These are phyloP conservation scores for Tetramitus jugosus DNA, from an alignment of 208 protist genomes.

Conservation along the genomic window DNA sequence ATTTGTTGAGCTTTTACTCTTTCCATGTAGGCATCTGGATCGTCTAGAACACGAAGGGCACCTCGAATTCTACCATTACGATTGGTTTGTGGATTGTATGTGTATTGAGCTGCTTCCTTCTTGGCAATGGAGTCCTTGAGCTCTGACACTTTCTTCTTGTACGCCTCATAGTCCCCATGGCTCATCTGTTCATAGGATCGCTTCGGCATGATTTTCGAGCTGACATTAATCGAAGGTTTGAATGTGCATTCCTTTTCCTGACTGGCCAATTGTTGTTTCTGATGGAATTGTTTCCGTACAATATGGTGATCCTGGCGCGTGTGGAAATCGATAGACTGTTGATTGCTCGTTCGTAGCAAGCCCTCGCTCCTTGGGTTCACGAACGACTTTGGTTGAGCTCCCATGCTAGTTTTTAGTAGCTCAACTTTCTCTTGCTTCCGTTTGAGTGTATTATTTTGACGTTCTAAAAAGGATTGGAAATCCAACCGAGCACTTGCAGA, in stretches of 20 bases:
- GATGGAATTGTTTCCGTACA: neutral
- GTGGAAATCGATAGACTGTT: neutral
- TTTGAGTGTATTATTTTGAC: neutral
- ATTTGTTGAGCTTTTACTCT: neutral
- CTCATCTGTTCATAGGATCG: neutral
- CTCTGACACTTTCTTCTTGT: neutral
- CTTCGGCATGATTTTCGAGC: neutral
- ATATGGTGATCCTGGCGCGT: neutral
- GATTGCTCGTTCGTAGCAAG: neutral
- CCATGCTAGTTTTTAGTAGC: neutral
- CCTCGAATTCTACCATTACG: too few relatives aligned
- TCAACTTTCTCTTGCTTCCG: neutral
- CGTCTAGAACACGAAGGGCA: neutral
- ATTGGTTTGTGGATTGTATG: constrained; percentile 4
- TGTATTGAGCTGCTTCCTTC: neutral
- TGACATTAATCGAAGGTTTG: constrained; percentile 8
- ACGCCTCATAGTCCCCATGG: neutral
- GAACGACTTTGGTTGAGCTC: neutral
- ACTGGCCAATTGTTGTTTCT: neutral
- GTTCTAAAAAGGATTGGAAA: constrained; percentile 14
- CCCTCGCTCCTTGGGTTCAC: neutral
- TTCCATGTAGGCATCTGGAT: neutral
- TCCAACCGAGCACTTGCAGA: neutral
- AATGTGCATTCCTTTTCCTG: neutral
- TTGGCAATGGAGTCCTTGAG: neutral